These are phyloP conservation scores for Quercus robur DNA, from an alignment of 306 rosid species.

Conservation along the genomic window DNA sequence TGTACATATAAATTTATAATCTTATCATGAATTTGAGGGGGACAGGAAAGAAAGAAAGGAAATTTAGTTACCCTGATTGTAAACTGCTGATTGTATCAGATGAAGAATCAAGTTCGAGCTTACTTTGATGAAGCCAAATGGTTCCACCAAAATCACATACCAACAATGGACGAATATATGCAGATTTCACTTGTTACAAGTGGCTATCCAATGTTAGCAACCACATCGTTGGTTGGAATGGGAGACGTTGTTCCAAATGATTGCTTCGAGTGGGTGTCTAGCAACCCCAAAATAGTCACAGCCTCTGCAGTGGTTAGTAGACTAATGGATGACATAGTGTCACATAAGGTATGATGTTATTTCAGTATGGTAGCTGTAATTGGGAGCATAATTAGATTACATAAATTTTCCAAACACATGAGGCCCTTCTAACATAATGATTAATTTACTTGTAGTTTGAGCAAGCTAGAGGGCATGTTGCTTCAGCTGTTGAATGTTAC, in stretches of 20 bases:
- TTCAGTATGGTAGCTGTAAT: neutral
- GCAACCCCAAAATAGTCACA: slow-evolving; percentile 20
- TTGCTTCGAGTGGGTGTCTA: slow-evolving; percentile 30
- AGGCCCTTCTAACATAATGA: neutral
- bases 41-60: too few relatives aligned
- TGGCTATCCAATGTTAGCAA: neutral
- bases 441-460: slow-evolving; percentile 11
- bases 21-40: too few relatives aligned
- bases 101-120: slow-evolving; percentile 16
- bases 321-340: slow-evolving; percentile 43
- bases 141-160: slow-evolving; percentile 24
- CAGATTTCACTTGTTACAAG: neutral
- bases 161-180: slow-evolving; percentile 39
- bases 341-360: slow-evolving; percentile 23
- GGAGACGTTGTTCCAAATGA: slow-evolving; percentile 21
- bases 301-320: slow-evolving; percentile 21
- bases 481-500: slow-evolving; percentile 28
- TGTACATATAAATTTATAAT: neutral
- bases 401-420: neutral
- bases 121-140: slow-evolving; percentile 44
- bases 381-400: neutral
- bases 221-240: slow-evolving; percentile 26
- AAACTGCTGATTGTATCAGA: neutral
- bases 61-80: neutral
- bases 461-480: slow-evolving; percentile 22